Evolutionary conservation across 23 red algal species (phyloP), one percentile per base, ranked within the genome.

Genomic region (Gracilaria caudata): DNA sequence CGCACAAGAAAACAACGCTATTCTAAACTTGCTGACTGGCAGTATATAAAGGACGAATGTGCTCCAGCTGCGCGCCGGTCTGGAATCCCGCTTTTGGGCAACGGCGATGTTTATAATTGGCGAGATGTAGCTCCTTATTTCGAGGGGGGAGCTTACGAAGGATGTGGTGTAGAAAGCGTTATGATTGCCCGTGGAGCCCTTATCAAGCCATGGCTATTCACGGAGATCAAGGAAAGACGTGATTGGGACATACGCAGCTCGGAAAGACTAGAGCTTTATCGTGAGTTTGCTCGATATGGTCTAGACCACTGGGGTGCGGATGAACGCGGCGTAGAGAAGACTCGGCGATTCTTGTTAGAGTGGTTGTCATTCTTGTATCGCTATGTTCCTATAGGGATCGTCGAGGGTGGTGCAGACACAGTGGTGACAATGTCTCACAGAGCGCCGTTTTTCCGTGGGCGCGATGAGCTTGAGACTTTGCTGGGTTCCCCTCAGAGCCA

Each of bases 171-270:
- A 24, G 79, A 71, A 6, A 55, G 51, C 28, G 90, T 97, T 12
- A 97, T 97, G 94, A 77, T 97, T 54, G 94, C 88, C 40, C 90
- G 94, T 24, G 94, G 94, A 7, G 94, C 94, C 35, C 74, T 97
- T 8, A 97, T 97, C 25, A 97, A 97, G 68, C 94, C 94, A n/a
- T 97, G 94, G 94, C 17, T 97, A 34, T 93, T 93, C 26, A 90
- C 94, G 40, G 94, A 97, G 80, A 81, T 92, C 29, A 73, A 78
- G 76, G 88, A 97, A 85, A 86, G 83, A 58, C 83, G 94, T 26
- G 45, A 93, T 44, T 93, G 89, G 90, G 94, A 97, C 46, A 97
- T 97, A 56, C 83, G 83, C 32, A 76, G 86, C 53, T 56, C 63
- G 6, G 90, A 97, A 80, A 49, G 94, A 32, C 55, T 97, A 24